A percentile compares a stretch with the other conserved stretches of the same genome.
phyloP scores from a whole-genome alignment of 768 basidiomycete species.

The Lactarius tabidus region DNA sequence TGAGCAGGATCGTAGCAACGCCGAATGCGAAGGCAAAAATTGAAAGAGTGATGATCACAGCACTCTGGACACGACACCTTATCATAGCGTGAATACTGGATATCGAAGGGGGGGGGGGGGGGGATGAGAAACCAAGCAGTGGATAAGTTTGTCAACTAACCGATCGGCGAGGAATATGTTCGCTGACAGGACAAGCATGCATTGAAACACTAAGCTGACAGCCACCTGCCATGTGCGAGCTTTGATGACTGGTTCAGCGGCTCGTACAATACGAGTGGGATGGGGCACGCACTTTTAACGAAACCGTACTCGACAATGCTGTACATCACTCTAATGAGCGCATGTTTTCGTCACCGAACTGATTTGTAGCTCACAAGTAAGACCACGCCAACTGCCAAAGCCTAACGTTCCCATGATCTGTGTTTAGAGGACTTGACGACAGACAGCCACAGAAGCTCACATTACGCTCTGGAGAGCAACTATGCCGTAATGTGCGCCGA shows the following conservation, averaged over 20 bases:
- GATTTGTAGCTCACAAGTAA: not conserved
- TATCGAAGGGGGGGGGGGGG: not conserved
- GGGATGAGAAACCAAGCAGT: not conserved
- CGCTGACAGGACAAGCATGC: not conserved
- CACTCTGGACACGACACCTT: not conserved
- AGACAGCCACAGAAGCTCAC: not conserved
- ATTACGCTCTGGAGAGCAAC: not conserved
- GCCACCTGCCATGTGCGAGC: not conserved
- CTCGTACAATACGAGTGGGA: not conserved
- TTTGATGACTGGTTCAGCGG: not conserved
- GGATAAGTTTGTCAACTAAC: not conserved
- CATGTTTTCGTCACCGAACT: not conserved
- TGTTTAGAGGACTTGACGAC: not conserved
- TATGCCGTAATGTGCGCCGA: not conserved
- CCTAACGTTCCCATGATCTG: not conserved
- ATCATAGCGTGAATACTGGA: not conserved
- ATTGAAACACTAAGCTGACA: not conserved
- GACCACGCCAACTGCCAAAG: not conserved
- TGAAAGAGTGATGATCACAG: not conserved
- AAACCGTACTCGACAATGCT: not conserved
- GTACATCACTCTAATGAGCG: not conserved
- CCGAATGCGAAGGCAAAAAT: not conserved
- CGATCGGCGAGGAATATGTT: constrained; percentile 5
- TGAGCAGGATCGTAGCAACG: not conserved
- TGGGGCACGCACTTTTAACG: not conserved